Conservation (phyloP, 352 stramenopile genomes). For the Blastocystis sp. region DNA sequence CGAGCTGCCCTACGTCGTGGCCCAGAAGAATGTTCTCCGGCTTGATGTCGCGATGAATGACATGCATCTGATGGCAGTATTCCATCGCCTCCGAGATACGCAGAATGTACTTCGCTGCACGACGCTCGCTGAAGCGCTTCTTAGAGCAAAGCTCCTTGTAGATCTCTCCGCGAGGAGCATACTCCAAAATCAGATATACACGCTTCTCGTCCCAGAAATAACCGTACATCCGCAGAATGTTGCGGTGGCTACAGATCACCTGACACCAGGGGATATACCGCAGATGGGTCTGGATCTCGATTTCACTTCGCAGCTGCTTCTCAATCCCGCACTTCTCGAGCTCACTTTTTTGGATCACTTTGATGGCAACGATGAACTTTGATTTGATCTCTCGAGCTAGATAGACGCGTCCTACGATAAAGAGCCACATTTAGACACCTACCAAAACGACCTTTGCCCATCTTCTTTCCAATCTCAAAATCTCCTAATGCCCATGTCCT, state of each 20-base stretch:
- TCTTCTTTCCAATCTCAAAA: constrained; percentile 97
- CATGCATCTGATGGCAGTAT: constrained; percentile 97
- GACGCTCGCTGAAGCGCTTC: constrained; percentile 83
- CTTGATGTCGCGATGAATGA: constrained; percentile 99
- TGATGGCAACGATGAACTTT: constrained; percentile 97
- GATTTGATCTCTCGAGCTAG: constrained; percentile 90
- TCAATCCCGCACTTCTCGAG: constrained; percentile 92
- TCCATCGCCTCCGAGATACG: constrained; percentile 85
- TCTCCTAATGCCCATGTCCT: constrained; percentile 69
- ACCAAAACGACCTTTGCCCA: constrained; percentile 96
- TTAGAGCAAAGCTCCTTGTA: constrained; percentile 91
- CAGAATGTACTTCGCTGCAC: constrained; percentile 85
- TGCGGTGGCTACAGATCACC: constrained; percentile 76
- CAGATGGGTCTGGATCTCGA: constrained; percentile 98
- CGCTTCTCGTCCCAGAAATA: constrained; percentile 97
- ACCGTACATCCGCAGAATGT: constrained; percentile 92
- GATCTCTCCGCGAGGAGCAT: constrained; percentile 89
- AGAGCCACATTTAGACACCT: constrained; percentile 55
- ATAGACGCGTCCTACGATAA: constrained; percentile 78
- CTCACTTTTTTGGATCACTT: constrained; percentile 94
- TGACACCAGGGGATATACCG: constrained; percentile 65
- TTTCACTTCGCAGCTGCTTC: constrained; percentile 94
- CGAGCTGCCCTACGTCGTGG: constrained; percentile 68
- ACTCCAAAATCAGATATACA: constrained; percentile 99
- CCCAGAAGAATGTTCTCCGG: constrained; percentile 95